These are phyloP conservation scores for Vitis hybrid DNA, from an alignment of 177 flowering plant species.

Conservation along the genomic window DNA sequence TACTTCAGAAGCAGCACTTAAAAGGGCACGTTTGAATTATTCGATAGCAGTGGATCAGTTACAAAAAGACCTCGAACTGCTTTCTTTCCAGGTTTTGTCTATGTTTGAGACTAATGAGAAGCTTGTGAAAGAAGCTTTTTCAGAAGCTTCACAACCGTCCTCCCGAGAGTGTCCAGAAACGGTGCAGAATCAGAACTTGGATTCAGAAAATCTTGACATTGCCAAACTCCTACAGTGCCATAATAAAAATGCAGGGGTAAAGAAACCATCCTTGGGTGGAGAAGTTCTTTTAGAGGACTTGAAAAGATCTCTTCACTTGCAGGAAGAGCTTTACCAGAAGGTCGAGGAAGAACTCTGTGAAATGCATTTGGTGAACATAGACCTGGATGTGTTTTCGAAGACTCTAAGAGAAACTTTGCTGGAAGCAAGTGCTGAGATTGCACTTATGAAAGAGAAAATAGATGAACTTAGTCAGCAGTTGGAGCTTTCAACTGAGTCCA, in stretches of 20 bases:
- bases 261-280: constrained; percentile 41
- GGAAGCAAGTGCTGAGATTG: constrained; percentile 49
- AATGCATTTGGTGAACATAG: constrained; percentile 45
- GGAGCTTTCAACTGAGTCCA: constrained; percentile 47
- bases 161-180: constrained; percentile 24
- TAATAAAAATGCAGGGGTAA: constrained; percentile 26
- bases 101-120: constrained; percentile 90
- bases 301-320: constrained; percentile 53
- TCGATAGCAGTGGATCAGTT: constrained; percentile 81
- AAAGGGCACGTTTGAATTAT: constrained; percentile 76
- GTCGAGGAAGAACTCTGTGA: constrained; percentile 71
- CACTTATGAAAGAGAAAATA: constrained; percentile 37
- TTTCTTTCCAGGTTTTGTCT: constrained; percentile 86
- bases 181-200: constrained; percentile 15
- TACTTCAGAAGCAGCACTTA: constrained; percentile 76
- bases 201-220: constrained; percentile 21
- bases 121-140: constrained; percentile 67
- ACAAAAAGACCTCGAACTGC: constrained; percentile 89
- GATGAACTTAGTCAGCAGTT: constrained; percentile 47
- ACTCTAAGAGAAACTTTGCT: constrained; percentile 50
- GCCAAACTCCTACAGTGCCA: constrained; percentile 22
- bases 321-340: constrained; percentile 61
- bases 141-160: constrained; percentile 47
- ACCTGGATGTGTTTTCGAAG: constrained; percentile 64
- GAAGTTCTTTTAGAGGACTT: constrained; percentile 48